Conservation (phyloP, 331 rosid species). For the Malus hybrid region DNA sequence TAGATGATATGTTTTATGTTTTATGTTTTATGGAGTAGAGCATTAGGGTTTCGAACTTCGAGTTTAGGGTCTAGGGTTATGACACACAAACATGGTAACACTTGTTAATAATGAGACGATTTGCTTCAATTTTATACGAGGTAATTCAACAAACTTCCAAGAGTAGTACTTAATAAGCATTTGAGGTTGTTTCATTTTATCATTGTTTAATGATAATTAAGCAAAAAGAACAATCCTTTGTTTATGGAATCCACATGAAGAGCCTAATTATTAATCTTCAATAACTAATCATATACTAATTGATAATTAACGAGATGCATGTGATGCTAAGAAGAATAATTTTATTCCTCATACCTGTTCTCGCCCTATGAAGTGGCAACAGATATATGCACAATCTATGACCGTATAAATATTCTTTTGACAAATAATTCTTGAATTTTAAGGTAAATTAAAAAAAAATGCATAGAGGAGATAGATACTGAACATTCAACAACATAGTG, state of each 20-base stretch:
- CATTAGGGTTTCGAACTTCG: neutral
- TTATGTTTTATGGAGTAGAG: neutral
- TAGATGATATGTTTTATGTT: neutral
- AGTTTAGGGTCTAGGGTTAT: neutral
- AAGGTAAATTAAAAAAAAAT: neutral
- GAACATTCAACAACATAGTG: neutral
- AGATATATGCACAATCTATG: neutral
- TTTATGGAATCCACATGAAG: conserved; percentile 21
- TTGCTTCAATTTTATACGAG: neutral
- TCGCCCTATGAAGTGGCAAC: neutral
- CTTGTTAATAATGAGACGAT: neutral
- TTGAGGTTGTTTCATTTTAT: neutral
- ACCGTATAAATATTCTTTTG: conserved; percentile 8
- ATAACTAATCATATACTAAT: neutral
- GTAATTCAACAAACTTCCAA: neutral
- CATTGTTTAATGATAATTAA: neutral
- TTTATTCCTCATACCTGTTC: neutral
- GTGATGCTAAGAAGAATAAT: conserved; percentile 17
- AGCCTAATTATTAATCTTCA: conserved; percentile 11
- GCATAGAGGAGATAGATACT: neutral
- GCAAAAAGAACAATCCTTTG: neutral
- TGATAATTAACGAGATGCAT: neutral
- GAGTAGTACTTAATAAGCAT: neutral
- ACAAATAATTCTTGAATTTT: neutral
- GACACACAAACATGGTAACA: neutral